These are phyloP conservation scores for Lentinus brumalis DNA, from an alignment of 768 basidiomycete species.

Conservation along the genomic window DNA sequence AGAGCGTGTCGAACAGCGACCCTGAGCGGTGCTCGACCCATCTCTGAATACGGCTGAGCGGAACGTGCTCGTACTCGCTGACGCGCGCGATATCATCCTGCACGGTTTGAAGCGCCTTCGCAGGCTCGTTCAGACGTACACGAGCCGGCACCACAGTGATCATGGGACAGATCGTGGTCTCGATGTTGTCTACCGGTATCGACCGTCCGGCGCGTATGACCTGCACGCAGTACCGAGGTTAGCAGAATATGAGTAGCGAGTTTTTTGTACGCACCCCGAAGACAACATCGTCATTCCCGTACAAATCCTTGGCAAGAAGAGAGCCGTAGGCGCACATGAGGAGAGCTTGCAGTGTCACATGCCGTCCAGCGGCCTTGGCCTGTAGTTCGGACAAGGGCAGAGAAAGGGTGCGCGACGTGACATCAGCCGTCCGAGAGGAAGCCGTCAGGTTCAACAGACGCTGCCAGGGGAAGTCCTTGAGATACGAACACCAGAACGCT, in stretches of 20 bases:
- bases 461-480: conserved; percentile 22
- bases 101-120: conserved; percentile 21
- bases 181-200: conserved; percentile 28
- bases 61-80: conserved; percentile 33
- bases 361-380: conserved; percentile 23
- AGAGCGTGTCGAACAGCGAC: conserved; percentile 33
- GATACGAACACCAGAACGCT: conserved; percentile 29
- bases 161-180: conserved; percentile 28
- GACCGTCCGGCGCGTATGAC: conserved; percentile 35
- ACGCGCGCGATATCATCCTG: conserved; percentile 32
- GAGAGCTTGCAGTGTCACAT: conserved; percentile 36
- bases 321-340: conserved; percentile 32
- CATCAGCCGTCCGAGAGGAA: conserved; percentile 12
- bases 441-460: conserved; percentile 14
- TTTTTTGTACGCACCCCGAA: conserved; percentile 31
- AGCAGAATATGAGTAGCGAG: neutral
- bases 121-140: conserved; percentile 20
- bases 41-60: conserved; percentile 33
- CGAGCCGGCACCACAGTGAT: conserved; percentile 34
- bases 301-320: conserved; percentile 28
- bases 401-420: conserved; percentile 6
- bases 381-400: conserved; percentile 24
- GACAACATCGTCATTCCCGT: conserved; percentile 29
- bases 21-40: conserved; percentile 28
- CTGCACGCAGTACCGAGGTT: conserved; percentile 11